Base-by-base conservation (phyloP, 2,329 filamentous ascomycete species). In the Venturia nashicola region DNA sequence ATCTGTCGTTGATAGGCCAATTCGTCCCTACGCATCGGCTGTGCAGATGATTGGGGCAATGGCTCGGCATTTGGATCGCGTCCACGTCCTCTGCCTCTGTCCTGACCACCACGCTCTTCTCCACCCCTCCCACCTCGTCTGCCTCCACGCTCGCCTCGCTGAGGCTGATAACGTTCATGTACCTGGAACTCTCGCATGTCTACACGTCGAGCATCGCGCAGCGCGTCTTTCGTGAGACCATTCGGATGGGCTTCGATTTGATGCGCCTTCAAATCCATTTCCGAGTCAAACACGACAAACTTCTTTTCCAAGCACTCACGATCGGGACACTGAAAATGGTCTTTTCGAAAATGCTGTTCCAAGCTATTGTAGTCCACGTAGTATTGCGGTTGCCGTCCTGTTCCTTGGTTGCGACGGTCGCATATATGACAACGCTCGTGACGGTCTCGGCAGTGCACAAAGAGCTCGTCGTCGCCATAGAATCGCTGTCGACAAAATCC, bases 391-490 rank as follows among this genome's bases (percentile, higher is more conserved):
- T 88, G 84, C 55, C 88, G 81, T 16, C 43, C 43, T 57, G 51
- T 57, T 40, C 78, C 79, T 62, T 76, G 77, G 65, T 79, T 82
- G 23, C 77, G 78, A 60, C 91, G 81, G 72, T 99, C 94, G 73
- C 94, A 99, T 62, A 99, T 84, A 73, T 97, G 94, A 75, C 94
- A 99, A 64, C 91, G 84, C 76, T 99, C 94, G 74, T 99, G 94
- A 74, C 90, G 93, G 73, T 93, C 89, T 66, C 93, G 85, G 73
- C 94, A 97, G 76, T 99, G 94, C 63, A 89, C 83, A 73, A 92
- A 99, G 1, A 99, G 81, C 76, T 97, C 95, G 72, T 99, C 94
- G 69, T 92, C 91, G 57, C 95, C 92, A 74, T 97, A 99, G 76
- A 97, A 99, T 43, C 93, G 84, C 72, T 91, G 84, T 63, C 87